Evolutionary conservation across 495 filamentous ascomycete genomes (phyloP), one percentile per base, ranked within the genome.

Genomic region (Sabuloglossum arenarium): DNA sequence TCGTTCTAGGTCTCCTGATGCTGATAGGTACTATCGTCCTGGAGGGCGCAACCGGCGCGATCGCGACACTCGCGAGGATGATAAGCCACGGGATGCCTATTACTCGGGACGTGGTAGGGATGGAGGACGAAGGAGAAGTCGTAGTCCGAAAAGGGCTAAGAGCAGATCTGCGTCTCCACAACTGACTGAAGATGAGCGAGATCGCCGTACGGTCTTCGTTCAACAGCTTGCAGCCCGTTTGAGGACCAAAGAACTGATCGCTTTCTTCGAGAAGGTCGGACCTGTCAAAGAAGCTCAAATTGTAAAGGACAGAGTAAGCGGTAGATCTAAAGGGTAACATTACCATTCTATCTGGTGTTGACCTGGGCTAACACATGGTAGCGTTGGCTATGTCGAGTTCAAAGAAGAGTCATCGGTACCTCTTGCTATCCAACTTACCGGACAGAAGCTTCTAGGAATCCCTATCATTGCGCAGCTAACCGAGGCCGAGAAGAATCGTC

Each of bases 321-420:
- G 88, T 59, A 84, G 93, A 68, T 95, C 88, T 23, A 99, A 99
- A 78, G 91, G 91, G 91, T 96, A 75, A 61, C 81, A 19, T n/a
- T 9, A 6, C 28, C 23, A 16, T 74, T 23, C 57, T 46, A 43
- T 47, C 57, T 59, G 34, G 58, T 52, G 24, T 9, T 16, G 23
- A 56, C 29, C 30, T 61, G 37, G 64, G 71, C 74, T 63, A 77
- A 53, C 57, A 60, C 46, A 43, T 23, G 3, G 51, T 61, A 98
- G 93, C 70, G 93, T 99, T 67, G 93, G 93, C 64, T 99, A 99
- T 66, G 93, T 99, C 70, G 93, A 99, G 75, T 99, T 99, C 70
- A 91, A 88, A 66, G 80, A 84, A 66, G 93, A 97, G 76, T 86
- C 90, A 60, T 94, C 89, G 60, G 93, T 99, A 61, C 75, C 78